Evolutionary conservation across 2,329 filamentous ascomycete genomes (phyloP).

Genomic region (Delphinella strobiligena): DNA sequence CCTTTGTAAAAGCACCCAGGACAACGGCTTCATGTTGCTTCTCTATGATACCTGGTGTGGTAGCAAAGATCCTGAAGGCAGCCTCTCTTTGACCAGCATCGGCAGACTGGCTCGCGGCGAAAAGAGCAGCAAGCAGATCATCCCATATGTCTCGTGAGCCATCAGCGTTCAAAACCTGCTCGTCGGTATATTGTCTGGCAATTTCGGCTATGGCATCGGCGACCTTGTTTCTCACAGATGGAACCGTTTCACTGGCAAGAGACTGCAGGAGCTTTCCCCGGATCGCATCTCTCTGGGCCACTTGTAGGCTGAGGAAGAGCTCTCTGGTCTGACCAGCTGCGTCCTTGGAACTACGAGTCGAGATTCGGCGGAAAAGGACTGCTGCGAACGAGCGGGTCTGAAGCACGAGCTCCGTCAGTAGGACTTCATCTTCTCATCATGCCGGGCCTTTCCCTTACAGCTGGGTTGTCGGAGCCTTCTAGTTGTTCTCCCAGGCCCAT

Average conservation of each 20-base stretch:
- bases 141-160: conserved; percentile 56
- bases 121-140: conserved; percentile 74
- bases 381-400: conserved; percentile 84
- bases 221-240: conserved; percentile 80
- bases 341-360: conserved; percentile 76
- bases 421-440: neutral
- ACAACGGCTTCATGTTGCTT: conserved; percentile 91
- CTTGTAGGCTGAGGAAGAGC: conserved; percentile 68
- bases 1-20: conserved; percentile 73
- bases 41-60: conserved; percentile 90
- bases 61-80: conserved; percentile 89
- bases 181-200: conserved; percentile 87
- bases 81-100: conserved; percentile 80
- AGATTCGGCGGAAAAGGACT: conserved; percentile 87
- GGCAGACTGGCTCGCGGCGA: conserved; percentile 77
- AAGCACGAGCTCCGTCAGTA: neutral
- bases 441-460: conserved; percentile 42
- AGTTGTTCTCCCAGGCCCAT: conserved; percentile 94
- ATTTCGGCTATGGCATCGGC: conserved; percentile 96
- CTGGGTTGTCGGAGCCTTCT: conserved; percentile 59
- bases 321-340: conserved; percentile 59
- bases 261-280: conserved; percentile 72
- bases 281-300: conserved; percentile 64
- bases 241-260: conserved; percentile 59
- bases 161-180: conserved; percentile 25